Percentiles rank a stretch among this genome's conserved stretches.
Evolutionary conservation across 1,284 basidiomycete species (phyloP).

Genomic region (Microbotryum intermedium): DNA sequence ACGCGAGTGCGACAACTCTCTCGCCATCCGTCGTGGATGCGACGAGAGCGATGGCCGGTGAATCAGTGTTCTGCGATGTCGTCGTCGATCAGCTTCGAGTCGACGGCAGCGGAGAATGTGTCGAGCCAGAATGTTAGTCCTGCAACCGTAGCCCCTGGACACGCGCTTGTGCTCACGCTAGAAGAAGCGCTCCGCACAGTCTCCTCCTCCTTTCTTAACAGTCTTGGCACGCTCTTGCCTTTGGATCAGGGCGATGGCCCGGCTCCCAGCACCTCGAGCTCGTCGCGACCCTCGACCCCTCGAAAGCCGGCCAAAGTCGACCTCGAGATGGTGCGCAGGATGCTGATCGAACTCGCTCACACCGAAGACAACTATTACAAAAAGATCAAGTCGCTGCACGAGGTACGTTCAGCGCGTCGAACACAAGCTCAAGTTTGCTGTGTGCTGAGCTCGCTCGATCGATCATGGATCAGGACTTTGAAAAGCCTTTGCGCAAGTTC

Average conservation of each 20-base stretch:
- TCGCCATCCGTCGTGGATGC: not conserved
- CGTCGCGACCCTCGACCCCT: constrained; percentile 11
- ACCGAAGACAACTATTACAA: constrained; percentile 20
- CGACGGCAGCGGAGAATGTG: not conserved
- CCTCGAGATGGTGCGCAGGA: constrained; percentile 11
- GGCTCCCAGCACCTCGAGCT: not conserved
- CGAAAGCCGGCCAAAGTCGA: constrained; percentile 15
- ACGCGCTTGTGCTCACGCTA: not conserved
- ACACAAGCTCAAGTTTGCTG: no score
- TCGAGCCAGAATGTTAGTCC: constrained; percentile 9
- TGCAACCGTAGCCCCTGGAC: not conserved
- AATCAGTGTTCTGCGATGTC: constrained; percentile 22
- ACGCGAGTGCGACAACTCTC: not conserved
- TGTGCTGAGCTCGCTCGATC: no score
- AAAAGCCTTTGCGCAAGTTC: constrained; percentile 14
- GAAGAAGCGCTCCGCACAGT: not conserved
- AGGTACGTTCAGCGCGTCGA: not conserved
- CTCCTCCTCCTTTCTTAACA: constrained; percentile 10
- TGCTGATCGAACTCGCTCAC: constrained; percentile 16
- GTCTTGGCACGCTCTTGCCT: constrained; percentile 8
- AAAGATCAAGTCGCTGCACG: constrained; percentile 17
- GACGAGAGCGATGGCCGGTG: no score
- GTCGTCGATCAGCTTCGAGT: constrained; percentile 13
- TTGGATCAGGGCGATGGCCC: not conserved
- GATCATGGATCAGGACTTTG: constrained; percentile 12